Evolutionary conservation across 257 asterid species (phyloP).

Genomic region (Linderniella brevidens): DNA sequence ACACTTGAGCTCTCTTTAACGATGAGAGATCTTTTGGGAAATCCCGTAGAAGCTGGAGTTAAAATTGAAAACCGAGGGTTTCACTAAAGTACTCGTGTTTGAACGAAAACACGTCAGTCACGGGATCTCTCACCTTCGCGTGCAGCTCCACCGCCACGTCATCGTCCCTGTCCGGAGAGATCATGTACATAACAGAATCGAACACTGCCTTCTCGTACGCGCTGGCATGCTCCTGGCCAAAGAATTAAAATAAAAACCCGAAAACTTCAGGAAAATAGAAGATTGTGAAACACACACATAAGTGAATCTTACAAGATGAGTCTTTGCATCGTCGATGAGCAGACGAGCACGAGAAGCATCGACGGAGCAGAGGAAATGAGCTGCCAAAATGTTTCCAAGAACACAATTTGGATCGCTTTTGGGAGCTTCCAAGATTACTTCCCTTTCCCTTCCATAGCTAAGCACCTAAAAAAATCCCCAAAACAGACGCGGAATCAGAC

Average conservation of each 20-base stretch:
- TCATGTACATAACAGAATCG: constrained; percentile 32
- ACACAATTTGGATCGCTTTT: constrained; percentile 71
- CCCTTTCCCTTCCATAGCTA: constrained; percentile 65
- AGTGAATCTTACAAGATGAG: constrained; percentile 34
- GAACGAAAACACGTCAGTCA: background rate
- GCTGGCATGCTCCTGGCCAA: constrained; percentile 49
- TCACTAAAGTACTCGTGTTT: background rate
- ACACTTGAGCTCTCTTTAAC: constrained; percentile 70
- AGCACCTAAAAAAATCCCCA: constrained; percentile 37
- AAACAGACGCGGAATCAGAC: background rate
- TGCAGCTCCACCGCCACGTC: constrained; percentile 65
- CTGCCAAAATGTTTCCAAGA: constrained; percentile 74
- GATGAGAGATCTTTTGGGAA: constrained; percentile 78
- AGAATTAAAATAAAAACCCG: constrained; percentile 4
- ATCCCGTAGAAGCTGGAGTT: constrained; percentile 61
- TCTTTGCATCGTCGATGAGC: constrained; percentile 51
- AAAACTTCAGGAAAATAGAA: constrained; percentile 2
- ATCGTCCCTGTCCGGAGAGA: constrained; percentile 66
- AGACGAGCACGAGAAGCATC: constrained; percentile 33
- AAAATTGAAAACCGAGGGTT: constrained; percentile 10
- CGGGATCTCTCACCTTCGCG: constrained; percentile 28
- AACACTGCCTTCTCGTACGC: constrained; percentile 61
- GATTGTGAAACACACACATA: background rate
- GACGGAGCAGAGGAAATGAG: constrained; percentile 41
- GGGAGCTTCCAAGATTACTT: constrained; percentile 80